phyloP scores from a whole-genome alignment of 2,329 filamentous ascomycete species.

The Microdochium paspali region DNA sequence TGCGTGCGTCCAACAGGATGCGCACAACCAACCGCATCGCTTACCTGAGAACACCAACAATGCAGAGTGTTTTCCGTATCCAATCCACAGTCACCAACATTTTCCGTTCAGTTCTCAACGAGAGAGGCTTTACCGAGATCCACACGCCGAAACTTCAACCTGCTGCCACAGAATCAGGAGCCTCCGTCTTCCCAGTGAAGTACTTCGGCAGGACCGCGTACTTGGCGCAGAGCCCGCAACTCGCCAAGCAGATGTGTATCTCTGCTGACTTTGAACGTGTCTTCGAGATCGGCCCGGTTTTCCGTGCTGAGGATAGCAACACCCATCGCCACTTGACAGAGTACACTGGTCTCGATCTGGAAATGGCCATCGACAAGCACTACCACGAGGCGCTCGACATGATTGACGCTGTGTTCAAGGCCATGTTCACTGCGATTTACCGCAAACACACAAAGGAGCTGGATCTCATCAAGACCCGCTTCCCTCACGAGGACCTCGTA shows the following conservation, averaged over 20 bases:
- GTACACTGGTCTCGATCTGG: conserved; percentile 85
- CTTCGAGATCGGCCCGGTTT: conserved; percentile 84
- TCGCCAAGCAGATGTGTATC: conserved; percentile 89
- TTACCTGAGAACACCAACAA: conserved; percentile 75
- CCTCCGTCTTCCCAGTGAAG: conserved; percentile 83
- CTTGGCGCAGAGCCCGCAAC: conserved; percentile 81
- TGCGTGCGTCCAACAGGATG: conserved; percentile 56
- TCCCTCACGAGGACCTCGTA: conserved; percentile 77
- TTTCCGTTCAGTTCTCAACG: conserved; percentile 69
- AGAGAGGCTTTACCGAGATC: conserved; percentile 78
- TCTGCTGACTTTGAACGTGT: conserved; percentile 83
- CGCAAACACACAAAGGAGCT: conserved; percentile 59
- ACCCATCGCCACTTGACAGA: conserved; percentile 91
- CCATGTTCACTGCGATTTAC: conserved; percentile 66
- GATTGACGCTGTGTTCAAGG: conserved; percentile 74
- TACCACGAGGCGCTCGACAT: conserved; percentile 80
- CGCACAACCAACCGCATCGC: conserved; percentile 72
- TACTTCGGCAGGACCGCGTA: conserved; percentile 86
- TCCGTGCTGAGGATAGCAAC: conserved; percentile 92
- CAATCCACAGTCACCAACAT: conserved; percentile 71
- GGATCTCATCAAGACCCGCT: conserved; percentile 70
- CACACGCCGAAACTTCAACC: conserved; percentile 90
- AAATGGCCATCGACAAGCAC: conserved; percentile 83
- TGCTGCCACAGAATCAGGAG: conserved; percentile 81
- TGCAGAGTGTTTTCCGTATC: conserved; percentile 81